phyloP scores from a whole-genome alignment of 495 filamentous ascomycete genomes.

The Evernia prunastri region DNA sequence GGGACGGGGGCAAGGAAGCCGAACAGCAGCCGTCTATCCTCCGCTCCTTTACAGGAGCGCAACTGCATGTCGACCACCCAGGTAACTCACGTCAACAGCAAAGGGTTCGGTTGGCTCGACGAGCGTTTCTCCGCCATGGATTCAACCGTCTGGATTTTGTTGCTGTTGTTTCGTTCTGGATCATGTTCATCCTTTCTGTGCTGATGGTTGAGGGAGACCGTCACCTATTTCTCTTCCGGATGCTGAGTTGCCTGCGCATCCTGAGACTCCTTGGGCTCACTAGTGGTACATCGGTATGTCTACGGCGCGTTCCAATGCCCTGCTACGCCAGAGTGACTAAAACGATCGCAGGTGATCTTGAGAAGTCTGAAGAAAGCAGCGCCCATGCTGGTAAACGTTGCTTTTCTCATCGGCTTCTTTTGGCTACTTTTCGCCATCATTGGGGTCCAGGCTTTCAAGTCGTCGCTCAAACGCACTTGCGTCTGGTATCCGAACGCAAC shows the following conservation, averaged over 20 bases:
- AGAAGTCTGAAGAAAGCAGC: slow-evolving; percentile 93
- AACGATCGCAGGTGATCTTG: slow-evolving; percentile 64
- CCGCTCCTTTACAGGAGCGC: slow-evolving; percentile 74
- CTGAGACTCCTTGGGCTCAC: slow-evolving; percentile 82
- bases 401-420: slow-evolving; percentile 95
- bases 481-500: slow-evolving; percentile 61
- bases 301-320: slow-evolving; percentile 7
- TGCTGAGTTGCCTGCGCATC: slow-evolving; percentile 92
- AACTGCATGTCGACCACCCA: slow-evolving; percentile 43
- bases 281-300: slow-evolving; percentile 72
- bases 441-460: slow-evolving; percentile 96
- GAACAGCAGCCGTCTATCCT: slow-evolving; percentile 54
- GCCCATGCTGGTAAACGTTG: slow-evolving; percentile 88
- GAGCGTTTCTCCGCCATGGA: slow-evolving; percentile 87
- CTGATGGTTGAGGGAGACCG: slow-evolving; percentile 56
- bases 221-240: slow-evolving; percentile 85
- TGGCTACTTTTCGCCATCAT: slow-evolving; percentile 98
- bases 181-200: slow-evolving; percentile 67
- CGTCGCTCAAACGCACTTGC: slow-evolving; percentile 80
- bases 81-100: slow-evolving; percentile 72
- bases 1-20: slow-evolving; percentile 33
- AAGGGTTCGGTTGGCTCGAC: slow-evolving; percentile 74
- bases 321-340: slow-evolving; percentile 18
- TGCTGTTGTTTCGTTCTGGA: slow-evolving; percentile 94
- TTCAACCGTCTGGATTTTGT: slow-evolving; percentile 96